Base-by-base conservation (phyloP, 495 filamentous ascomycete species). In the Trichoderma reesei region DNA sequence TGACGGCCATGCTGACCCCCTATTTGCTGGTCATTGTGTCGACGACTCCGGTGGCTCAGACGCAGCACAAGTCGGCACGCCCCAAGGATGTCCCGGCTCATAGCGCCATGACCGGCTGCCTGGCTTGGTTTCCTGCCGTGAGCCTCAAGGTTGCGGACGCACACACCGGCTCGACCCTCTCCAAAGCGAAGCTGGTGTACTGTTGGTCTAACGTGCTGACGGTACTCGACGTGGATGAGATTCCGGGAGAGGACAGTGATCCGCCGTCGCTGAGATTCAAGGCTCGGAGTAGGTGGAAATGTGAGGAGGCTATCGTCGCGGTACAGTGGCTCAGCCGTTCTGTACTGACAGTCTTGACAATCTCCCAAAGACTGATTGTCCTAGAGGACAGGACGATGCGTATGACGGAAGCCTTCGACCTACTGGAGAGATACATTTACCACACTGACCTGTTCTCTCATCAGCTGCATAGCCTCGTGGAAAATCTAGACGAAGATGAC, bases 141-240 rank as follows among this genome's bases (percentile, higher is more conserved):
- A 94, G 89, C 68, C 76, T 98, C 44, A 98, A 97, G 74, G 83
- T 85, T 33, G 82, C 85, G 46, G 86, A 89, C 60, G 76, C 83
- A 0, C 71, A 72, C 26, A 80, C 81, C 20, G 81, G 78, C 4
- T 80, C 76, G 64, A 73, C 79, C 34, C 74, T 83, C 41, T 91
- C 89, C 16, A 85, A 85, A 69, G 86, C 88, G 54, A 98, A 97
- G 72, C 80, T 99, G n/a, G 92, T 90, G 2, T 99, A 98, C 74
- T 96, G 91, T 71, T 99, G 94, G 95, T 97, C 92, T 11, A 96
- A 96, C 70, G 85, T 98, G 37, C 78, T 99, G 64, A 97, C 93
- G 1, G 87, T 98, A 20, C 72, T 98, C 33, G 95, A 99, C 61
- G 82, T 97, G 26, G 86, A 90, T 42, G 88, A 90, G 67, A 78